These are phyloP conservation scores for Linum tenue DNA, from an alignment of 345 rosid genomes.

Conservation along the genomic window DNA sequence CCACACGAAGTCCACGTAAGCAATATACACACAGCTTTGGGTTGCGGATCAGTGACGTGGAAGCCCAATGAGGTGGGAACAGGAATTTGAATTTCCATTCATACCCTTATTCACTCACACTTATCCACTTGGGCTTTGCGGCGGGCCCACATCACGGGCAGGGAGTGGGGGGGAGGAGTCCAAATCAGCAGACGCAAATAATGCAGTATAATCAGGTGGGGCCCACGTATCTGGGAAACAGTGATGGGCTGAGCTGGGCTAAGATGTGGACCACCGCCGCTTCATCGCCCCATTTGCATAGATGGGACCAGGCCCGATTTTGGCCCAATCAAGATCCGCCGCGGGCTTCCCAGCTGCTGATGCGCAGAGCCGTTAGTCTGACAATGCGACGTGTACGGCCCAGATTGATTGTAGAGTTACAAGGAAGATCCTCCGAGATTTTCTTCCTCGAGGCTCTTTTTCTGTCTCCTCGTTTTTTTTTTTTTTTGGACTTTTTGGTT, in stretches of 20 bases:
- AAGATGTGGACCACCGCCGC: conserved; percentile 1
- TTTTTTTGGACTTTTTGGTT: too few relatives aligned
- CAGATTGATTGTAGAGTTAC: conserved; percentile 21
- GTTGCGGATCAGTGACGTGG: background rate
- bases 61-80: background rate
- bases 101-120: background rate
- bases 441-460: conserved; percentile 10
- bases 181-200: conserved; percentile 4
- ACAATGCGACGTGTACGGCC: conserved; percentile 30
- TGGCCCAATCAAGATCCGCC: too few relatives aligned
- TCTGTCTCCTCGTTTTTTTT: background rate
- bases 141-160: background rate
- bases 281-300: background rate
- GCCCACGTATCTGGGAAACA: conserved; percentile 12
- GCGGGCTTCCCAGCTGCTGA: conserved; percentile 5
- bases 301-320: conserved; percentile 6
- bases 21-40: too few relatives aligned
- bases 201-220: background rate
- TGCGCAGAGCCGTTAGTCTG: conserved; percentile 19
- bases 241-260: conserved; percentile 25
- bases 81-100: background rate
- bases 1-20: background rate
- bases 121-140: conserved; percentile 11
- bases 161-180: conserved; percentile 6
- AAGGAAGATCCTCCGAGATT: conserved; percentile 16